Evolutionary conservation across 441 rosid species (phyloP), one percentile per base, ranked within the genome.

Genomic region (Populus trichocarpa): DNA sequence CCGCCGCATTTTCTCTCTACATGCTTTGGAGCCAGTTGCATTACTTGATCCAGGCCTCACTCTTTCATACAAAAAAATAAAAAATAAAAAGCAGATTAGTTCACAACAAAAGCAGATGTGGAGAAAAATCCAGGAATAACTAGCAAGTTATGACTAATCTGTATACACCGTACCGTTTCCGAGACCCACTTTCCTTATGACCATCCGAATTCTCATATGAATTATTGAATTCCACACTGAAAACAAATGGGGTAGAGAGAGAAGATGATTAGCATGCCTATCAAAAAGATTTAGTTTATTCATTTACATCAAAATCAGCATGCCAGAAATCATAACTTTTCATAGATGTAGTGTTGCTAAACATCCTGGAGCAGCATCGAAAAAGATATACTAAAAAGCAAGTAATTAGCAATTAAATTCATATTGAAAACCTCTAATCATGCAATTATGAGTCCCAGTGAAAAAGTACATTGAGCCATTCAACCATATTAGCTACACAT

Each of bases 1-100:
- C 82, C 94, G 81, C 13, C 93, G 84, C 79, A 87, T 79, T 81
- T 89, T 92, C 85, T 92, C 94, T 79, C 87, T 77, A 78, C 96
- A 89, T 53, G 93, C 96, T 81, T 92, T 92, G 23, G 94, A 88
- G 74, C 89, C 85, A 76, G 89, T 75, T 57, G 83, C 81, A 81
- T 71, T 36, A 75, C 86, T 78, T 22, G 87, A 77, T 79, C 82
- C 88, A 79, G 87, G 59, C 81, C 85, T 87, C 76, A 64, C 70
- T 84, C 94, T 88, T 84, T n/a, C 22, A 68, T 33, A 66, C 11
- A 72, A 3, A 30, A 30, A 30, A 30, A 30, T 30, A 30, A 30
- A 30, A 30, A 30, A 30, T 3, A 26, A 26, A 26, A 26, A 26
- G 1, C 32, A n/a, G 38, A 38, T 57, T 25, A n/a, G 46, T 13